Conservation (phyloP, 106 monocot species). For the Narthecium ossifragum region DNA sequence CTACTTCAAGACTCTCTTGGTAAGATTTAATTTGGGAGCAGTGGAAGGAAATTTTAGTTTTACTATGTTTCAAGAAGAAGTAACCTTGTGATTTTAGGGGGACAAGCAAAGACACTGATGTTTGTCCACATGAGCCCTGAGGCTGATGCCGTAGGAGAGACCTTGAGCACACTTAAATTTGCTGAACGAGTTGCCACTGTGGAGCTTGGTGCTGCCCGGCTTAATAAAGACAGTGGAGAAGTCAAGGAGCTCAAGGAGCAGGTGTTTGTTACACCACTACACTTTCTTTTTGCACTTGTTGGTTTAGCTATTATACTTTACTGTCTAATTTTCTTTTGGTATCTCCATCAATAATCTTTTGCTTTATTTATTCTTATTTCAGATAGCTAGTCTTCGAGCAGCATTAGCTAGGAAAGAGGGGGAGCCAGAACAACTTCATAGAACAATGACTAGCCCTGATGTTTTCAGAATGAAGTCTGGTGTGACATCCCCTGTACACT, state of each 20-base stretch:
- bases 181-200: slow-evolving; percentile 86
- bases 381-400: slow-evolving; percentile 74
- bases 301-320: no score
- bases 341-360: not conserved
- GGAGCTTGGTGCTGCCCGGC: slow-evolving; percentile 78
- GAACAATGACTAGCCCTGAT: slow-evolving; percentile 26
- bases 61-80: no score
- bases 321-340: no score
- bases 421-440: slow-evolving; percentile 27
- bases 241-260: slow-evolving; percentile 87
- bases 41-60: not conserved
- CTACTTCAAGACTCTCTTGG: slow-evolving; percentile 96
- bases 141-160: slow-evolving; percentile 68
- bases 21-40: slow-evolving; percentile 17
- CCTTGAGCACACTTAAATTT: slow-evolving; percentile 95
- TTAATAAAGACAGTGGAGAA: slow-evolving; percentile 75
- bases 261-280: slow-evolving; percentile 30
- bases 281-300: not conserved
- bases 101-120: slow-evolving; percentile 98
- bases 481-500: slow-evolving; percentile 28
- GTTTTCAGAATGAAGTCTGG: slow-evolving; percentile 29
- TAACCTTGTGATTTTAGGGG: slow-evolving; percentile 53
- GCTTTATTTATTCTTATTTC: slow-evolving; percentile 5
- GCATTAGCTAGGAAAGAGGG: slow-evolving; percentile 64
- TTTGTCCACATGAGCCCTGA: slow-evolving; percentile 98